Evolutionary conservation across 352 stramenopile species (phyloP), one percentile per base, ranked within the genome.

Genomic region (Phytophthora fragariae): DNA sequence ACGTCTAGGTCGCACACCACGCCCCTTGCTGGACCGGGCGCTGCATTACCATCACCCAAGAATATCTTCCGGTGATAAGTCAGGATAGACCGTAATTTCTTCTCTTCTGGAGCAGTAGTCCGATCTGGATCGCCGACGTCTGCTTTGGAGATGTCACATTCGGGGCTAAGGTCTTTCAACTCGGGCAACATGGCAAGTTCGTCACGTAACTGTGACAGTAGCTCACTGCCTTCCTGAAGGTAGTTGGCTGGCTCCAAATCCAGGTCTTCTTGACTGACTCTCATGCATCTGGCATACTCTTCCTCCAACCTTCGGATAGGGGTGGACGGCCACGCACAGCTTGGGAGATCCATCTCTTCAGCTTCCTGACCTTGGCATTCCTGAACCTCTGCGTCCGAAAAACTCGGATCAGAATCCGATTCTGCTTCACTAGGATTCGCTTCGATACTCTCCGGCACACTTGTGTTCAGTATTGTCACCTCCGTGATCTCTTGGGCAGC

Each of bases 21-120:
- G 6, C 57, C 57, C 1, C 57, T 21, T 5, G 39, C 57, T 7
- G 52, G 57, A 9, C 27, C 57, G 11, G 57, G 57, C 11, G 44
- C 57, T 8, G 57, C 57, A 64, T 64, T 64, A n/a, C 57, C 57
- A 33, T 64, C 44, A 17, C 57, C 44, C 14, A 64, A 8, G 41
- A 64, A 64, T 15, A 64, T 55, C 8, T 44, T 56, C 11, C 33
- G 41, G 44, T 70, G 63, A 9, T 52, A 27, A 3, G 2, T 29
- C 29, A n/a, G n/a, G n/a, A n/a, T n/a, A n/a, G n/a, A n/a, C n/a
- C n/a, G 14, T 5, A 66, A 5, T 37, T 27, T 29, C 2, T 1
- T 9, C 59, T 47, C 41, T 12, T 24, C 44, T 2, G 5, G 31
- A 1, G 54, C 5, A 7, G 54, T 46, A 14, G 54, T 15, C 3